Base-by-base conservation (phyloP, 2,329 filamentous ascomycete genomes). In the Neonectria coccinea region DNA sequence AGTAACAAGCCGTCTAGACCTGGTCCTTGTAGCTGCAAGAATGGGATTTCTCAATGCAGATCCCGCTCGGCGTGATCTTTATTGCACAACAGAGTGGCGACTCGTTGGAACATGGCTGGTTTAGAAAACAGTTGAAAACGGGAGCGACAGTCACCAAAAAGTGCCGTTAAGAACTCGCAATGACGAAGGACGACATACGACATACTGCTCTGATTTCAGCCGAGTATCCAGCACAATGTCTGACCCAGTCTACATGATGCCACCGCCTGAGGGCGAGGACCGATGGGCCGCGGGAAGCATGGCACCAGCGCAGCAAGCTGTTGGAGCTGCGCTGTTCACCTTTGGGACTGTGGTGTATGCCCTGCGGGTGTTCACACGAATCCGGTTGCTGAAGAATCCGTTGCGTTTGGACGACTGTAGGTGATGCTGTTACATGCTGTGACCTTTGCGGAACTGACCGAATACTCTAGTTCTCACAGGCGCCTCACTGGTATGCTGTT, bases 221-320 rank as follows among this genome's bases (percentile, higher is more conserved):
- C 16, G 33, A 61, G 47, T 6, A 18, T n/a, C 25, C 29, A 9
- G 4, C 33, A 50, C 25, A 51, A 72, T 72, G 70, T 20, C 44
- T 12, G 53, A 59, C n/a, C 52, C 60, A 1, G 58, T n/a, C 22
- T 69, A 58, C n/a, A 72, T 72, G 67, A 70, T 72, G 70, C 61
- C 54, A 6, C 64, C 70, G 36, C 70, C 70, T 4, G 18, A 42
- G 3, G 56, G 56, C 25, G 59, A 72, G 47, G 64, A 60, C 12
- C 65, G 70, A 2, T 72, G 68, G 67, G 62, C 64, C n/a, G 68
- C 67, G 0, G 64, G 59, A 7, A 66, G 36, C 3, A 59, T 62
- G 42, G 66, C 57, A 5, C 53, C 64, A 16, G 42, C 60, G 1
- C 70, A 72, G 18, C 59, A 66, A 3, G 53, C 53, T 6, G 10